A percentile compares a stretch with the other conserved stretches of the same genome.
Evolutionary conservation across 768 basidiomycete genomes (phyloP).

Genomic region (Multifurca ochricompacta): DNA sequence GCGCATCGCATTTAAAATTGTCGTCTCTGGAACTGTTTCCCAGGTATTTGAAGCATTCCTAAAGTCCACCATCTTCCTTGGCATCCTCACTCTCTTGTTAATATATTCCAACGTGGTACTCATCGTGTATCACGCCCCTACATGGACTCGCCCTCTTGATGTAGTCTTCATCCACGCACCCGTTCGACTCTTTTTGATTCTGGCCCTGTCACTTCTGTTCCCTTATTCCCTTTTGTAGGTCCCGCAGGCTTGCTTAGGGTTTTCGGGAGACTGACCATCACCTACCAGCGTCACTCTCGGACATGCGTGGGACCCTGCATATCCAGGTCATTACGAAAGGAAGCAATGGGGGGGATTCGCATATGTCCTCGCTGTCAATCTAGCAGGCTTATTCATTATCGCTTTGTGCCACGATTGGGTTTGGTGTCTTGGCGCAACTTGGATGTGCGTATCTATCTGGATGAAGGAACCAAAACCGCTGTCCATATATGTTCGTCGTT

Average conservation of each 20-base stretch:
- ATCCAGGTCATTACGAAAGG: slow-evolving; percentile 45
- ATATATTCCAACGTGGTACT: slow-evolving; percentile 76
- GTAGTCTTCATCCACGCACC: slow-evolving; percentile 83
- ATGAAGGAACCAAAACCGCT: slow-evolving; percentile 50
- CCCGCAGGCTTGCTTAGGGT: neutral
- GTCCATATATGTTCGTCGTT: slow-evolving; percentile 50
- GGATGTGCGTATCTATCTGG: slow-evolving; percentile 67
- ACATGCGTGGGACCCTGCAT: slow-evolving; percentile 48
- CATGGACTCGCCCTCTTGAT: slow-evolving; percentile 55
- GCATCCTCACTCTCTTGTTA: slow-evolving; percentile 60
- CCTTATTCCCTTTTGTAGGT: slow-evolving; percentile 51
- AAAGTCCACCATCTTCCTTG: slow-evolving; percentile 64
- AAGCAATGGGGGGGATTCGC: slow-evolving; percentile 71
- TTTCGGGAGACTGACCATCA: neutral
- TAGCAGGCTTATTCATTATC: slow-evolving; percentile 41
- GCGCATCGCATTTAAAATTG: neutral
- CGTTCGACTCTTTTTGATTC: slow-evolving; percentile 54
- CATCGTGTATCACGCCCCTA: slow-evolving; percentile 62
- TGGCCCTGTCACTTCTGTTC: slow-evolving; percentile 52
- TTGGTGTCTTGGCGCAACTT: slow-evolving; percentile 67
- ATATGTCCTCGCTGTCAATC: slow-evolving; percentile 57
- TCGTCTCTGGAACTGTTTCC: neutral
- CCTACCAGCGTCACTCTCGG: slow-evolving; percentile 57
- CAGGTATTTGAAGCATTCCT: slow-evolving; percentile 72
- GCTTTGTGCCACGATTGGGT: slow-evolving; percentile 57